Evolutionary conservation across 1,284 basidiomycete genomes (phyloP).

Genomic region (Ustilago loliicola): DNA sequence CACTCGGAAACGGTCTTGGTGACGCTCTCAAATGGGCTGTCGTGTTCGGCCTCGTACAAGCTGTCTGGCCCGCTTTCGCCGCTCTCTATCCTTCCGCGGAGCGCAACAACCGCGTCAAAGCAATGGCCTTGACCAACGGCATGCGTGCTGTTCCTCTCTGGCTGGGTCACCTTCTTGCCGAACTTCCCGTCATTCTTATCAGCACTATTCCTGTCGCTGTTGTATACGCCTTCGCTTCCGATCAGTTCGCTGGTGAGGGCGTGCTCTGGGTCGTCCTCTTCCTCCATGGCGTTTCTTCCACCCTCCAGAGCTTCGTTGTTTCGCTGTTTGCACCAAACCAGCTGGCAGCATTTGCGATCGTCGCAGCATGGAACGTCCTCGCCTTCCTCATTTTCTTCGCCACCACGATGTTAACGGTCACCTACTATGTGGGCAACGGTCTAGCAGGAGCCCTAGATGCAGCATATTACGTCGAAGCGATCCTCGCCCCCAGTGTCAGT

Average conservation of each 20-base stretch:
- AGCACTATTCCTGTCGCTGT: slow-evolving; percentile 77
- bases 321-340: slow-evolving; percentile 73
- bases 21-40: slow-evolving; percentile 41
- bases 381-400: slow-evolving; percentile 78
- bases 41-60: slow-evolving; percentile 71
- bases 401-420: slow-evolving; percentile 78
- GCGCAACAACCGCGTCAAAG: slow-evolving; percentile 78
- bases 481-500: slow-evolving; percentile 78
- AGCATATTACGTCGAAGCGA: slow-evolving; percentile 79
- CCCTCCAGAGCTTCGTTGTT: slow-evolving; percentile 43
- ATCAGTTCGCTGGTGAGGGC: slow-evolving; percentile 78
- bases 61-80: slow-evolving; percentile 83
- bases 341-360: slow-evolving; percentile 80
- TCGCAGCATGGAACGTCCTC: slow-evolving; percentile 81
- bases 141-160: slow-evolving; percentile 80
- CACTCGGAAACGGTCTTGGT: slow-evolving; percentile 42
- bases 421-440: slow-evolving; percentile 78
- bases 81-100: slow-evolving; percentile 81
- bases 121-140: slow-evolving; percentile 84
- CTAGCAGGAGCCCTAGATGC: slow-evolving; percentile 75
- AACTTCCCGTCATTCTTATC: slow-evolving; percentile 76
- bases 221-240: slow-evolving; percentile 75
- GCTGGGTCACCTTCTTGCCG: slow-evolving; percentile 83
- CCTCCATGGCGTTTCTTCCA: slow-evolving; percentile 77
- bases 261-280: slow-evolving; percentile 79